Percentiles rank a stretch among this genome's conserved stretches.
Evolutionary conservation across 257 asterid species (phyloP).

Genomic region (Nicotiana undulata): DNA sequence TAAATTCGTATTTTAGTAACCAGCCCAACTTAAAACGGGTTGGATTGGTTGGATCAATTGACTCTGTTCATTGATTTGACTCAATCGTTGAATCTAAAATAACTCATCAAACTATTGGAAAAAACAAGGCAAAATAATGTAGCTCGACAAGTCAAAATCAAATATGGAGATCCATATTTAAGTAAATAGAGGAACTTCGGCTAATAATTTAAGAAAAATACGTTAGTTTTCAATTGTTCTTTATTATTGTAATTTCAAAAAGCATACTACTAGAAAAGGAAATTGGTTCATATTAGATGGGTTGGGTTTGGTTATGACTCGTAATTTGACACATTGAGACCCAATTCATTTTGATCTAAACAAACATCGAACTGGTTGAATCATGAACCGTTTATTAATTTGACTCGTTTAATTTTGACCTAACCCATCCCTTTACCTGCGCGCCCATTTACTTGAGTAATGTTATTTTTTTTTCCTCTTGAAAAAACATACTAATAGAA

Average conservation of each 20-base stretch:
- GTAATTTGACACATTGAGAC: too few species aligned
- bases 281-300: neutral
- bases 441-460: constrained; percentile 20
- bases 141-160: too few species aligned
- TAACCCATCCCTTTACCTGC: neutral
- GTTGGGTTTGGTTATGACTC: too few species aligned
- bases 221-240: constrained; percentile 23
- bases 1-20: neutral
- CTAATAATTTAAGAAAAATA: neutral
- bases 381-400: neutral
- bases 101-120: neutral
- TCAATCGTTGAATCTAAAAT: neutral
- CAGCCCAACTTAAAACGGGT: neutral
- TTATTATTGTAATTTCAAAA: constrained; percentile 9
- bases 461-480: constrained; percentile 31
- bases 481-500: neutral
- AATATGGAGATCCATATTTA: neutral
- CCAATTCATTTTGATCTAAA: neutral
- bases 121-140: too few species aligned
- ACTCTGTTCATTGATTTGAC: neutral
- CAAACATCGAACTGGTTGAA: neutral
- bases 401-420: neutral
- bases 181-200: neutral
- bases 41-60: neutral
- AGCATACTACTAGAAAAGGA: neutral